Base-by-base conservation (phyloP, 1,284 basidiomycete species). In the Acaromyces ingoldii region DNA sequence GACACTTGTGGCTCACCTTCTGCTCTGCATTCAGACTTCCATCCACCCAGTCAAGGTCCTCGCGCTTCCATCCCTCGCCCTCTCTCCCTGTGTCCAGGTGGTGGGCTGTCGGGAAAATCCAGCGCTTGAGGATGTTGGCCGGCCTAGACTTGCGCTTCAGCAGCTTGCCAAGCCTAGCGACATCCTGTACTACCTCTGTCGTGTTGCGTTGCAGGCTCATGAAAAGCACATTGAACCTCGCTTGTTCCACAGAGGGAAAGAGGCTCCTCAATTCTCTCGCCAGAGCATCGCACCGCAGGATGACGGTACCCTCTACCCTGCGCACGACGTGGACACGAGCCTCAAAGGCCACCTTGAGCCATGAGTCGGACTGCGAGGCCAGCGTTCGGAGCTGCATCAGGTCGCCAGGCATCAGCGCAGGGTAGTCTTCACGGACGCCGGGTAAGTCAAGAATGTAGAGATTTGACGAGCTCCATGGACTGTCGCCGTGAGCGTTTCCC, bases 1-100 rank as follows among this genome's bases (percentile, higher is more conserved):
- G n/a, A n/a, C n/a, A n/a, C n/a, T n/a, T n/a, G n/a, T n/a, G 17
- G 60, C 72, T 45, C 38, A 74, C 75, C 40, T 60, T 54, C 34
- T 55, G 53, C 42, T 55, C 53, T 3, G 19, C 19, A 21, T 55
- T 55, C n/a, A 55, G 26, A 15, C 21, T 46, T 6, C 28, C 24
- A 29, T 53, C 53, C 22, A 22, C 17, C 29, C 29, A 52, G 19
- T 29, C 34, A 17, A 28, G 30, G 10, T 49, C 49, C 17, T 29
- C 28, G 29, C 15, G 10, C 7, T 33, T 6, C n/a, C 49, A 13
- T 52, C 7, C 6, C 9, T 17, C 26, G 6, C 19, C 13, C 17
- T 25, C n/a, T 15, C 31, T 38, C 11, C 43, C 17, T 17, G n/a
- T n/a, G n/a, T n/a, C n/a, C n/a, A n/a, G 7, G 37, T 51, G 42